Base-by-base conservation (phyloP, 2,329 filamentous ascomycete genomes). In the Phialophora verrucosa region DNA sequence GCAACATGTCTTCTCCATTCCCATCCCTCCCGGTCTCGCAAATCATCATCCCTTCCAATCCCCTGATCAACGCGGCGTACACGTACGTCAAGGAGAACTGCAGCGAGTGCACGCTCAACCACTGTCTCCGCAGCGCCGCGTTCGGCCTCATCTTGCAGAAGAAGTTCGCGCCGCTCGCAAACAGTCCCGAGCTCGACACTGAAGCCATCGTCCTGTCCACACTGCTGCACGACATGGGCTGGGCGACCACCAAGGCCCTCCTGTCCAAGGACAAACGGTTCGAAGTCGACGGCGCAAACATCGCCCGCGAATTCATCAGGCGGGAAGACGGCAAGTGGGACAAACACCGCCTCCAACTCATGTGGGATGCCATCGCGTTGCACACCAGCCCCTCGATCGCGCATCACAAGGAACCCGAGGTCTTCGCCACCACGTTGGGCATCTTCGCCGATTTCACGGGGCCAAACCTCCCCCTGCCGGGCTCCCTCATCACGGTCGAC, bases 341-440 rank as follows among this genome's bases (percentile, higher is more conserved):
- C 55, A 73, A 78, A 31, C 75, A 77, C 35, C 75, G 79, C 3
- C 66, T 80, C 3, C 82, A 84, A 72, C 74, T 83, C 5, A 76
- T 82, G 14, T 84, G 81, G 81, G 82, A 84, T 68, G 72, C 78
- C 12, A 84, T 85, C 64, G 82, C 82, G 0, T 74, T 84, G 47
- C 69, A 71, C 62, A 69, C 67, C 4, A 71, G 59, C 29, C 59
- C 64, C 17, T 63, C 61, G 8, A 67, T 64, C 81, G 68, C 63
- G 38, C 64, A 67, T 17, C 57, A 71, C 56, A 69, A 69, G 50
- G 66, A 72, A 38, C 66, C 71, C n/a, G 71, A 72, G 44, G 71
- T 72, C 14, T 49, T 64, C 4, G 65, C 65, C 10, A 68, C 63
- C 3, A 29, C 44, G 23, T 32, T 66, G 23, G 71, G 71, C n/a